Conservation (phyloP, 139 green algal species). For the Coelastrella sp. region DNA sequence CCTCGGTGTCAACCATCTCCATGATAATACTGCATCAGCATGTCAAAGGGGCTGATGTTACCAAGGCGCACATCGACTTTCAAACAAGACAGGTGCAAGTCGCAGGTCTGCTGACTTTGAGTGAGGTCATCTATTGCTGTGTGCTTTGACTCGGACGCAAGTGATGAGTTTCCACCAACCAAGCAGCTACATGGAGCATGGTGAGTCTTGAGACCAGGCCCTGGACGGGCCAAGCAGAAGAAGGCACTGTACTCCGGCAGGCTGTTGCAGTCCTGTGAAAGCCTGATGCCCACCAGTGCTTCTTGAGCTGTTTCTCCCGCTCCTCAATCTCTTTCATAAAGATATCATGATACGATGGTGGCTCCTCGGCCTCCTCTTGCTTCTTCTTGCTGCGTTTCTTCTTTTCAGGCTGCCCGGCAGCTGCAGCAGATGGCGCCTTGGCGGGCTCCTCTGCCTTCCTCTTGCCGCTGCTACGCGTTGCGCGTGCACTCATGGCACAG, state of each 20-base stretch:
- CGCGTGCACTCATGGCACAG: background rate
- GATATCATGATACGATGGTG: background rate
- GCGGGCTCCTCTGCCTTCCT: background rate
- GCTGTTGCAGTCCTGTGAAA: background rate
- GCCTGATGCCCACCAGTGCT: background rate
- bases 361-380: background rate
- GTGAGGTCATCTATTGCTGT: no score
- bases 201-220: no score
- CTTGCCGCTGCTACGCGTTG: constrained; percentile 25
- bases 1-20: constrained; percentile 17
- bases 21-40: constrained; percentile 1
- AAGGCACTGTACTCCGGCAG: no score
- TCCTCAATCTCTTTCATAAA: constrained; percentile 8
- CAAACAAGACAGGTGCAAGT: background rate
- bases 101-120: no score
- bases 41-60: background rate
- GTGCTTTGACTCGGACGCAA: no score
- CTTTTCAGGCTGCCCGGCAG: background rate
- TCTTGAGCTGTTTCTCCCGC: background rate
- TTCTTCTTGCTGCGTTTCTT: background rate
- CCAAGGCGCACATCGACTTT: background rate
- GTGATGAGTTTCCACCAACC: no score
- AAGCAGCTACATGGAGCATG: no score
- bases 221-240: no score
- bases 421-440: background rate